Percentiles rank a stretch among this genome's conserved stretches.
These are phyloP conservation scores for Gynochthodes officinalis DNA, from an alignment of 257 asterid genomes.

Conservation along the genomic window DNA sequence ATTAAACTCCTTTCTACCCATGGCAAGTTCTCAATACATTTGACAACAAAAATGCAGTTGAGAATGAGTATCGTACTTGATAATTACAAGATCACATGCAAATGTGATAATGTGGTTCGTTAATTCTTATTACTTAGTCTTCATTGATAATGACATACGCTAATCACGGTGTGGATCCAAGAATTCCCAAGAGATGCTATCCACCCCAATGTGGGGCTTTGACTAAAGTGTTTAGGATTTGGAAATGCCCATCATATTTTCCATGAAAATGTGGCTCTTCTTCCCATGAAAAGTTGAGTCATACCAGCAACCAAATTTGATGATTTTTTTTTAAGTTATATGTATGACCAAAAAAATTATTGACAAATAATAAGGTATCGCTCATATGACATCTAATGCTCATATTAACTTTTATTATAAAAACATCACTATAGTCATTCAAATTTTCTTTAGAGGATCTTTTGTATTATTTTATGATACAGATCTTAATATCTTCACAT, in stretches of 20 bases:
- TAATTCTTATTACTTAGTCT: slow-evolving; percentile 8
- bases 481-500: too few relatives aligned
- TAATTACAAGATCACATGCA: slow-evolving; percentile 21
- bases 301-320: slow-evolving; percentile 1
- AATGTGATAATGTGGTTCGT: slow-evolving; percentile 2
- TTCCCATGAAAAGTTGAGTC: slow-evolving; percentile 17
- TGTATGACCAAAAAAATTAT: too few relatives aligned
- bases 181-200: slow-evolving; percentile 16
- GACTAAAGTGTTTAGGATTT: slow-evolving; percentile 20
- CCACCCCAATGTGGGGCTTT: slow-evolving; percentile 23
- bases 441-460: too few relatives aligned
- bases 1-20: too few relatives aligned
- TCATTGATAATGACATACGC: slow-evolving; percentile 54
- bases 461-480: too few relatives aligned
- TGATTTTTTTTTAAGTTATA: not conserved
- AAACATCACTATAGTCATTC: too few relatives aligned
- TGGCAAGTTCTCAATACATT: slow-evolving; percentile 5
- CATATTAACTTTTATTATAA: too few relatives aligned
- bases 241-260: too few relatives aligned
- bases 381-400: too few relatives aligned
- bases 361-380: too few relatives aligned
- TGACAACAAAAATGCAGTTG: too few relatives aligned
- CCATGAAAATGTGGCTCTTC: slow-evolving; percentile 2
- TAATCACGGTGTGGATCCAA: slow-evolving; percentile 55
- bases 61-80: too few relatives aligned